Evolutionary conservation across 208 protist genomes (phyloP), one percentile per base, ranked within the genome.

Genomic region (Crithidia sp.): DNA sequence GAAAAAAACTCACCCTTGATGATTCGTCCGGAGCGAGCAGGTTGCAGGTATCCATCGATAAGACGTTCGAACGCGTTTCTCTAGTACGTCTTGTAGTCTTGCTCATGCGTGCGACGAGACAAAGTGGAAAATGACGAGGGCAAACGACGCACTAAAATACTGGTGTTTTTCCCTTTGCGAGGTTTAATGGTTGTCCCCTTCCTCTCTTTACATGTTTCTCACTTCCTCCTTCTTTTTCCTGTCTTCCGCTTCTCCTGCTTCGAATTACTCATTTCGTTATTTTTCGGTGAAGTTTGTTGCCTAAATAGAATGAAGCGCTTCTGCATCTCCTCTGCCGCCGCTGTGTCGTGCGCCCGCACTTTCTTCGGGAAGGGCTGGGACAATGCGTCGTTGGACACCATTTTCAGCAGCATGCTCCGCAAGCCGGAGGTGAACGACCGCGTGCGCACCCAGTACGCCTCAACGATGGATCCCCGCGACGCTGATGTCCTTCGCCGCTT

Each of bases 321-420:
- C 79, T 87, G 78, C 73, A 82, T 76, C 49, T 78, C 85, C 43
- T 81, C 81, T 66, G 67, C 89, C 44, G 73, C 81, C 39, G 72
- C 75, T 2, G 78, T 82, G 64, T 71, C 79, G 37, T 67, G 59
- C 41, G 80, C 79, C 72, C 91, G 91, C 70, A 86, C 84, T 70
- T 96, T 96, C 79, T 96, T 96, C 69, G 91, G 91, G 45, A 96
- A 96, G 80, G 91, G 91, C 43, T 96, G 91, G 91, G 91, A 96
- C 82, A 96, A 96, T 71, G 91, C 91, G 43, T 78, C 91, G 1
- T 71, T 96, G 62, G 91, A 96, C 71, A 93, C 88, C 47, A 89
- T 96, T 52, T 96, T 76, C 84, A 88, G 84, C 69, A 82, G 84
- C 75, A 88, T 96, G 82, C 89, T 96, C 58, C 91, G 91, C 69